These are phyloP conservation scores for Amphichorda felina DNA, from an alignment of 2,329 filamentous ascomycete genomes.

Conservation along the genomic window DNA sequence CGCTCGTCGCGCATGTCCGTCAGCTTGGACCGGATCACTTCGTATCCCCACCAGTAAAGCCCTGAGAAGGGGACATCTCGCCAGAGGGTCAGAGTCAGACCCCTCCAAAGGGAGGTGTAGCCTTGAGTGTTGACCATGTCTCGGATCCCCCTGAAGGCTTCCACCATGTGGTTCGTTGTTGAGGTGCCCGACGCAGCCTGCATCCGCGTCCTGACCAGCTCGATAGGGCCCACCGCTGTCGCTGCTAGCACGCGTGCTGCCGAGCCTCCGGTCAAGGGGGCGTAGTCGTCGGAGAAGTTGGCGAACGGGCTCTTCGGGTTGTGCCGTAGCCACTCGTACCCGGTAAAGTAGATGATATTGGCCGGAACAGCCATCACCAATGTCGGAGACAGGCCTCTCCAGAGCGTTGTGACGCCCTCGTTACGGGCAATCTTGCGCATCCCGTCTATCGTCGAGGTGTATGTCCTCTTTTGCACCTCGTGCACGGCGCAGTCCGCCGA, in stretches of 20 bases:
- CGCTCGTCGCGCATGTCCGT: slow-evolving; percentile 53
- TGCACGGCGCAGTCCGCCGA: slow-evolving; percentile 72
- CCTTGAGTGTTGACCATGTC: slow-evolving; percentile 72
- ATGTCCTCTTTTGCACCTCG: slow-evolving; percentile 70
- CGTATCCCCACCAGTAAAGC: slow-evolving; percentile 97
- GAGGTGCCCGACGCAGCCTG: slow-evolving; percentile 58
- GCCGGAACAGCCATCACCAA: slow-evolving; percentile 86
- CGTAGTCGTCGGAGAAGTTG: slow-evolving; percentile 53
- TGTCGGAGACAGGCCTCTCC: slow-evolving; percentile 90
- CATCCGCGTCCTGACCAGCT: slow-evolving; percentile 87
- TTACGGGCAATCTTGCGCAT: slow-evolving; percentile 89
- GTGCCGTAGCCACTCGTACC: slow-evolving; percentile 87
- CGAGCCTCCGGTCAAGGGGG: slow-evolving; percentile 71
- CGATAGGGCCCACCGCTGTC: slow-evolving; percentile 75
- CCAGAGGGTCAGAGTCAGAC: slow-evolving; percentile 85
- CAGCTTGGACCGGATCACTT: slow-evolving; percentile 62
- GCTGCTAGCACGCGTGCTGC: slow-evolving; percentile 71
- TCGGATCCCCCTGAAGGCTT: slow-evolving; percentile 64
- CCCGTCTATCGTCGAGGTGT: slow-evolving; percentile 85
- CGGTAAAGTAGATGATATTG: slow-evolving; percentile 98
- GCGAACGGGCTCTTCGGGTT: slow-evolving; percentile 62
- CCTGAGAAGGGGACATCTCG: slow-evolving; percentile 94
- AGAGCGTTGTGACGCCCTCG: slow-evolving; percentile 76
- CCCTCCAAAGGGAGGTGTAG: slow-evolving; percentile 78
- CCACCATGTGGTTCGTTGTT: slow-evolving; percentile 58